phyloP scores from a whole-genome alignment of 805 yeast species.

The Starmerella potacharoeniae region DNA sequence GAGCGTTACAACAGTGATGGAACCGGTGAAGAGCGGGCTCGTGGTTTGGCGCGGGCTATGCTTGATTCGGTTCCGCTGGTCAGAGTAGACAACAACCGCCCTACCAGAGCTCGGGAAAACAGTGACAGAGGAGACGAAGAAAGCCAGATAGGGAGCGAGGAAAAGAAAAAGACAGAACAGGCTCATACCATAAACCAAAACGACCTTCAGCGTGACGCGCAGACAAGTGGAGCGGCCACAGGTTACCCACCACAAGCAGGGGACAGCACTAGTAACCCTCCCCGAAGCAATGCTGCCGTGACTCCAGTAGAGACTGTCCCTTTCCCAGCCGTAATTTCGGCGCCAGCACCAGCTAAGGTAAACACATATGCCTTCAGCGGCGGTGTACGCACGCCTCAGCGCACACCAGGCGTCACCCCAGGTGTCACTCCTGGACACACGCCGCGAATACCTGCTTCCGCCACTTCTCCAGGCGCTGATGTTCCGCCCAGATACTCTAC shows the following conservation, averaged over 20 bases:
- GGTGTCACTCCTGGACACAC: not conserved
- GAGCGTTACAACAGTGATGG: not conserved
- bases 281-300: not conserved
- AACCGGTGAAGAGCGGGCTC: not conserved
- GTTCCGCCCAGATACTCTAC: not conserved
- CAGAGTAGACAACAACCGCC: not conserved
- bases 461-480: not conserved
- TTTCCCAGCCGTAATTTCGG: not conserved
- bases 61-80: not conserved
- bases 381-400: not conserved
- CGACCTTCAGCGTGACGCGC: not conserved
- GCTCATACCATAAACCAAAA: no score
- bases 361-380: constrained; percentile 1
- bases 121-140: not conserved
- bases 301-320: not conserved
- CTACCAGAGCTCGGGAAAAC: not conserved
- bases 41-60: not conserved
- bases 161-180: not conserved
- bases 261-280: not conserved
- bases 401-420: not conserved
- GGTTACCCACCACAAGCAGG: no score
- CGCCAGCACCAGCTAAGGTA: not conserved
- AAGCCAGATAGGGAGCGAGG: not conserved
- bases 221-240: no score
- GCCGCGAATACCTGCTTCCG: not conserved